phyloP scores from a whole-genome alignment of 2,329 filamentous ascomycete species.

The Talaromyces sp. region DNA sequence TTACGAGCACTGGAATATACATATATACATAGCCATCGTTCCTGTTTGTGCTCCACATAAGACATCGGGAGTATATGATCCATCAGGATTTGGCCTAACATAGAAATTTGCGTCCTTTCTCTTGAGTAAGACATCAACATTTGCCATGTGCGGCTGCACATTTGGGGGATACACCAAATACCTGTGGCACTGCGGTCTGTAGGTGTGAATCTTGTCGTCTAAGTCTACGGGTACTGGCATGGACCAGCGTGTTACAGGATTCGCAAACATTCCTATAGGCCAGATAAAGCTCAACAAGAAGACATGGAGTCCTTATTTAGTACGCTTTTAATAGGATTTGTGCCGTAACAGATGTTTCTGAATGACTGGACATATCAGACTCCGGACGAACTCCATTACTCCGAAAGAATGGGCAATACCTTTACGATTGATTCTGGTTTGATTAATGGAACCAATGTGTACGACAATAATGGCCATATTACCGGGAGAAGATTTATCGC shows the following conservation, averaged over 20 bases:
- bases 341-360: too few species aligned
- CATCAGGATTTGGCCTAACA: background rate
- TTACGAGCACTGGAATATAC: background rate
- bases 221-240: too few species aligned
- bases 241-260: too few species aligned
- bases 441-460: constrained; percentile 14
- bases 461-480: background rate
- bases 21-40: too few species aligned
- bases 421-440: background rate
- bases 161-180: too few species aligned
- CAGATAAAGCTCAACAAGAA: too few species aligned
- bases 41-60: background rate
- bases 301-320: too few species aligned
- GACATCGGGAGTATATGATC: background rate
- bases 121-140: background rate
- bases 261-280: too few species aligned
- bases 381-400: background rate
- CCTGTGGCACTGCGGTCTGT: too few species aligned
- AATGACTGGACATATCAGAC: background rate
- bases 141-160: too few species aligned
- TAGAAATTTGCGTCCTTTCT: background rate
- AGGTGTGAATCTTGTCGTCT: too few species aligned
- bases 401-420: background rate
- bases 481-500: background rate
- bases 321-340: too few species aligned